Conservation (phyloP, 495 filamentous ascomycete genomes). For the Friedmanniomyces simplex region DNA sequence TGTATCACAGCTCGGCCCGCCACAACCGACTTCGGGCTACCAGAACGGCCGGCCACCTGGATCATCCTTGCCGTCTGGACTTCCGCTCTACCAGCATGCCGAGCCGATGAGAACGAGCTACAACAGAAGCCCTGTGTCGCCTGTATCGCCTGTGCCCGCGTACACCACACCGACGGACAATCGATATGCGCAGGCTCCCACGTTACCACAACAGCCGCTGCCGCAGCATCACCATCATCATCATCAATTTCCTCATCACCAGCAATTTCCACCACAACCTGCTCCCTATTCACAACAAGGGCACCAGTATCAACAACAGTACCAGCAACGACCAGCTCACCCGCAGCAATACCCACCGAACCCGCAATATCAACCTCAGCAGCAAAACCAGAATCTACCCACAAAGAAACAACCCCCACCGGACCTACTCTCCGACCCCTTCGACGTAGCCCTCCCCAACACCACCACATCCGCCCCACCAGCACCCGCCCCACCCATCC, state of each 20-base stretch:
- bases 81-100: slow-evolving; percentile 1
- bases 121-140: slow-evolving; percentile 16
- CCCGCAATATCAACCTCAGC: background rate
- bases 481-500: slow-evolving; percentile 66
- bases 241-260: background rate
- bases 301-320: slow-evolving; percentile 8
- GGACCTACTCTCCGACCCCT: slow-evolving; percentile 62
- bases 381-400: background rate
- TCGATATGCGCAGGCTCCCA: slow-evolving; percentile 6
- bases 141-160: slow-evolving; percentile 12
- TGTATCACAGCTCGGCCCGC: background rate
- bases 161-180: slow-evolving; percentile 1
- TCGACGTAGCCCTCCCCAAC: slow-evolving; percentile 51
- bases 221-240: slow-evolving; percentile 9
- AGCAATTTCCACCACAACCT: slow-evolving; percentile 14
- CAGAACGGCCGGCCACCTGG: slow-evolving; percentile 12
- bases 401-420: slow-evolving; percentile 37
- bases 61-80: slow-evolving; percentile 23
- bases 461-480: slow-evolving; percentile 30
- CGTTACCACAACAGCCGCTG: slow-evolving; percentile 2
- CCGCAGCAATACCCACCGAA: background rate
- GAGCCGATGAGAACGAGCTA: background rate
- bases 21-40: background rate
- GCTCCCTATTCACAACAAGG: slow-evolving; percentile 3
- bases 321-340: slow-evolving; percentile 4